Evolutionary conservation across 495 filamentous ascomycete genomes (phyloP), one percentile per base, ranked within the genome.

Genomic region (Neurospora intermedia): DNA sequence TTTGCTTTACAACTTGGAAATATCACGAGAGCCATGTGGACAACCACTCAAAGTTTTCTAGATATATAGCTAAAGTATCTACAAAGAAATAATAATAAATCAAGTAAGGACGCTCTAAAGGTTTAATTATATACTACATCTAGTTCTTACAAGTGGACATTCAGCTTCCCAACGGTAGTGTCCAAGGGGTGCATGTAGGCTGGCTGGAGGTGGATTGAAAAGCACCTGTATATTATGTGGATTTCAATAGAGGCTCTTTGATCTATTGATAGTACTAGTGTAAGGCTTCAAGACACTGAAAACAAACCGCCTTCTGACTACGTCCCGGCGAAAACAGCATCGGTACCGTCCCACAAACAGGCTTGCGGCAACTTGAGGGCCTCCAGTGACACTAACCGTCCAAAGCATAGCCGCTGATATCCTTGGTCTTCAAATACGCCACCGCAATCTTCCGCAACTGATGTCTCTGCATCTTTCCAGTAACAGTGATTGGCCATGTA

Each of bases 111-210:
- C 4, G 0, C 1, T 11, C 5, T 10, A 23, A 23, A 54, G 46
- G 10, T 13, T 54, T 2, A 5, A 54, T 0, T 27, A 0, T 27
- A 1, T 0, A 3, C 13, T 27, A 0, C 0, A 1, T 27, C 7
- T 5, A 6, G 3, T 3, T 27, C 46, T 54, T 27, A 15, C 0
- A 18, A 13, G 11, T 62, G 23, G 54, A 9, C 6, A 3, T 8
- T 16, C 4, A 31, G 54, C 15, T 9, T 7, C 6, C 18, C 27
- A 15, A 35, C 15, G 54, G 13, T 35, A 62, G 27, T 62, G 54
- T 35, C 15, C 54, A 62, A 62, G 15, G 54, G 54, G 27, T 62
- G 13, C 3, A 15, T 35, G 13, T 4, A 59, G 20, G 15, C 13
- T 35, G 54, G 54, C 16, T 62, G 1, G 7, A 62, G 18, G 54